phyloP scores from a whole-genome alignment of 148 eudicot genomes.

The Chenopodium quinoa region DNA sequence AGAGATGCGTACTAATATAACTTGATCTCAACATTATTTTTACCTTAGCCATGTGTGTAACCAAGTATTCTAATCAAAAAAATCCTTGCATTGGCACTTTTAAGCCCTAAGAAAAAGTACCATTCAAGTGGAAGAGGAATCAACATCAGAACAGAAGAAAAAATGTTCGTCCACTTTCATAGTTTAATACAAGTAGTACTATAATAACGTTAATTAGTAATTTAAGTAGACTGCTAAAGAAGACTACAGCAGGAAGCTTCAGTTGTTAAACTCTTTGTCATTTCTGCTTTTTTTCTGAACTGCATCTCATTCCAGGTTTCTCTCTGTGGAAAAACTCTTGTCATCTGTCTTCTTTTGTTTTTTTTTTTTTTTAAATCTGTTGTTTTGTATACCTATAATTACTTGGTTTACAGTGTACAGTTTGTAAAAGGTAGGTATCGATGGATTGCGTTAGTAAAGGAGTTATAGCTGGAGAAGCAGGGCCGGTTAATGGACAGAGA shows the following conservation, averaged over 20 bases:
- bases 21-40: no score
- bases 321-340: not conserved
- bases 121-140: not conserved
- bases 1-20: not conserved
- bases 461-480: not conserved
- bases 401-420: not conserved
- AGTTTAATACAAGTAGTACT: no score
- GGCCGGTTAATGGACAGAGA: constrained; percentile 14
- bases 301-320: not conserved
- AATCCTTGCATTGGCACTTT: no score
- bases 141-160: not conserved
- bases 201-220: no score
- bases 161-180: no score
- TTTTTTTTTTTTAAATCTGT: no score
- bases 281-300: no score
- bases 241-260: not conserved
- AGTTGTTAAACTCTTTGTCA: not conserved
- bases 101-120: no score
- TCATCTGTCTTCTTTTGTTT: not conserved
- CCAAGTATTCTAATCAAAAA: not conserved
- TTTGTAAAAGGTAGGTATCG: constrained; percentile 11
- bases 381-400: no score
- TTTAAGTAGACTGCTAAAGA: no score
- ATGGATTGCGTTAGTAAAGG: not conserved
- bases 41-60: no score